phyloP scores from a whole-genome alignment of 441 rosid genomes.

The Macaranga tanarius region DNA sequence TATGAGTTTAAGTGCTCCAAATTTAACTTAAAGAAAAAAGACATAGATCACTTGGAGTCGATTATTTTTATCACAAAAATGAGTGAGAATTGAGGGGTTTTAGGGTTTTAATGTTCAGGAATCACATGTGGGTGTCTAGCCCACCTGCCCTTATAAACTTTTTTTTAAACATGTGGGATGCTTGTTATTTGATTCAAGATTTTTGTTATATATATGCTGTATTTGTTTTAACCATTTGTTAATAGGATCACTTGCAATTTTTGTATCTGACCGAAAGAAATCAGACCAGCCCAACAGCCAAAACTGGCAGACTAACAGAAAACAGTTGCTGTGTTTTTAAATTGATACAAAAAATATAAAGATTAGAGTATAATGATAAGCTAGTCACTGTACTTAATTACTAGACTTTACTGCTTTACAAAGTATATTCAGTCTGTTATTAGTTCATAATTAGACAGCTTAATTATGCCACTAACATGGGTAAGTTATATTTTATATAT shows the following conservation, averaged over 20 bases:
- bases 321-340: constrained; percentile 15
- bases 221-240: neutral
- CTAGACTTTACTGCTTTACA: constrained; percentile 4
- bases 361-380: constrained; percentile 11
- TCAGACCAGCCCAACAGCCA: neutral
- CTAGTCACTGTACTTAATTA: neutral
- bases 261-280: neutral
- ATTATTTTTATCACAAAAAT: too few relatives aligned
- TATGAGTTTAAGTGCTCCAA: too few relatives aligned
- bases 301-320: constrained; percentile 29
- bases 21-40: too few relatives aligned
- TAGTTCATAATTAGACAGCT: constrained; percentile 15
- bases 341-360: neutral
- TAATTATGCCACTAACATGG: constrained; percentile 19
- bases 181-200: too few relatives aligned
- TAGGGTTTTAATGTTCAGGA: constrained; percentile 15
- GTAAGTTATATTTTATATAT: too few relatives aligned
- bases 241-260: neutral
- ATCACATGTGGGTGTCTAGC: constrained; percentile 22
- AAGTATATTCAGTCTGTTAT: constrained; percentile 8
- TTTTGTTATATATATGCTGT: neutral
- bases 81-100: neutral
- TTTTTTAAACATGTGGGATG: neutral
- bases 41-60: too few relatives aligned
- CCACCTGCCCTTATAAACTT: too few relatives aligned